These are phyloP conservation scores for Leccinum imitatum DNA, from an alignment of 768 basidiomycete species.

Conservation along the genomic window DNA sequence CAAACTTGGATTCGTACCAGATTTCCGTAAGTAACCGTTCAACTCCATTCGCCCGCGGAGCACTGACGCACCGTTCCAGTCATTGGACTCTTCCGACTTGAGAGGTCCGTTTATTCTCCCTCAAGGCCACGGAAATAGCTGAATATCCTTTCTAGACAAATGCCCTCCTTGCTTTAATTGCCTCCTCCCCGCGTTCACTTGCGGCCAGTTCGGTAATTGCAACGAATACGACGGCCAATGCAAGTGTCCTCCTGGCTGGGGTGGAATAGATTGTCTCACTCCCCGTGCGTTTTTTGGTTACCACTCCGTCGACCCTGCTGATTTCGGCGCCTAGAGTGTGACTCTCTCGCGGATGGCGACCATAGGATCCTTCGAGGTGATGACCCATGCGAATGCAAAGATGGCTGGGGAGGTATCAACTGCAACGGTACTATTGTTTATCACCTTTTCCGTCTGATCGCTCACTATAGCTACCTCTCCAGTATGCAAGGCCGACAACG, in stretches of 20 bases:
- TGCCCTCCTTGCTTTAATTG: constrained; percentile 97
- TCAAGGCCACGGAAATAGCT: not conserved
- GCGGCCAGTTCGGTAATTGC: constrained; percentile 91
- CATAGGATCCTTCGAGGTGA: constrained; percentile 79
- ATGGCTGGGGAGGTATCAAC: constrained; percentile 95
- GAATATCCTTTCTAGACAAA: constrained; percentile 38
- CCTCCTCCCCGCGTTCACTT: constrained; percentile 84
- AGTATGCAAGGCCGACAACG: constrained; percentile 85
- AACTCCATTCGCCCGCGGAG: constrained; percentile 1
- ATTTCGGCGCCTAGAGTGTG: constrained; percentile 65
- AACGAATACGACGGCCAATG: constrained; percentile 94
- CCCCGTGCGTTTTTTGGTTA: constrained; percentile 62
- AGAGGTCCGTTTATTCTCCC: constrained; percentile 12
- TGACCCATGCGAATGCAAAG: constrained; percentile 82
- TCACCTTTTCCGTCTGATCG: not conserved
- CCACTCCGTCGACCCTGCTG: not conserved
- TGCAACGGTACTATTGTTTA: constrained; percentile 76
- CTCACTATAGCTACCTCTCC: constrained; percentile 2
- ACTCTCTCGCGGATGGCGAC: constrained; percentile 88
- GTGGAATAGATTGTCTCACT: constrained; percentile 90
- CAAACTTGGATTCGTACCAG: constrained; percentile 22
- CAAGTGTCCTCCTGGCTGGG: constrained; percentile 96
- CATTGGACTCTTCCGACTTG: constrained; percentile 18
- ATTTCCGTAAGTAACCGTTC: constrained; percentile 23
- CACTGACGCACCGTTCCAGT: constrained; percentile 18